Evolutionary conservation across 108 stramenopile genomes (phyloP).

Genomic region (Skeletonema marinoi): DNA sequence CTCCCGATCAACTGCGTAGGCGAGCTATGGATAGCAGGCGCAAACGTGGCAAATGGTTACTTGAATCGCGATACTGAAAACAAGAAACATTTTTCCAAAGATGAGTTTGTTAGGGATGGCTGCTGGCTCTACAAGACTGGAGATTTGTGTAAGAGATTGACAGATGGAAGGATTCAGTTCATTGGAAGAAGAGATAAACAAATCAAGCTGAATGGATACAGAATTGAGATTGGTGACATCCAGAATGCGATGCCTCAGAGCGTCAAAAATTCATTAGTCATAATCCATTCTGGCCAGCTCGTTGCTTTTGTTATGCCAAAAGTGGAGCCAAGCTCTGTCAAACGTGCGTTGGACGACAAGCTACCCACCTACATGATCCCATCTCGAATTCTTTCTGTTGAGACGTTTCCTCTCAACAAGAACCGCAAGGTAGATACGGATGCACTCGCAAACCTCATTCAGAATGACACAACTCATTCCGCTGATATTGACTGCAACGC

Average conservation of each 20-base stretch:
- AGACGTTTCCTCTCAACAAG: conserved; percentile 23
- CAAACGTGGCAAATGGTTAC: conserved; percentile 15
- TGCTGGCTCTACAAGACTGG: conserved; percentile 12
- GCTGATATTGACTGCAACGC: too few relatives aligned
- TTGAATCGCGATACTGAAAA: conserved; percentile 6
- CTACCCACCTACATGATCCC: conserved; percentile 27
- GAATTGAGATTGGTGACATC: not conserved
- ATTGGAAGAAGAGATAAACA: conserved; percentile 19
- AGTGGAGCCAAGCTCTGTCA: not conserved
- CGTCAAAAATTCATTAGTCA: not conserved
- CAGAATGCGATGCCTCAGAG: not conserved
- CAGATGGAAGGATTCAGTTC: conserved; percentile 28
- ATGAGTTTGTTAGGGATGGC: not conserved
- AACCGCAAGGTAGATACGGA: conserved; percentile 13
- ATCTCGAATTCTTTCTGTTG: conserved; percentile 5
- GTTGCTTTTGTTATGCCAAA: too few relatives aligned
- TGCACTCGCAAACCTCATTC: not conserved
- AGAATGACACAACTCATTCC: too few relatives aligned
- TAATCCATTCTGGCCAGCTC: not conserved
- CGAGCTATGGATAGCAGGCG: conserved; percentile 18
- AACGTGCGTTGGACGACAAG: conserved; percentile 14
- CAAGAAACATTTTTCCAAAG: not conserved
- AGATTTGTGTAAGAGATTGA: conserved; percentile 14
- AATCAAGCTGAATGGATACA: conserved; percentile 18
- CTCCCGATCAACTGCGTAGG: conserved; percentile 12